Conservation (phyloP, 129 eudicot genomes). For the Cynara cardunculus region DNA sequence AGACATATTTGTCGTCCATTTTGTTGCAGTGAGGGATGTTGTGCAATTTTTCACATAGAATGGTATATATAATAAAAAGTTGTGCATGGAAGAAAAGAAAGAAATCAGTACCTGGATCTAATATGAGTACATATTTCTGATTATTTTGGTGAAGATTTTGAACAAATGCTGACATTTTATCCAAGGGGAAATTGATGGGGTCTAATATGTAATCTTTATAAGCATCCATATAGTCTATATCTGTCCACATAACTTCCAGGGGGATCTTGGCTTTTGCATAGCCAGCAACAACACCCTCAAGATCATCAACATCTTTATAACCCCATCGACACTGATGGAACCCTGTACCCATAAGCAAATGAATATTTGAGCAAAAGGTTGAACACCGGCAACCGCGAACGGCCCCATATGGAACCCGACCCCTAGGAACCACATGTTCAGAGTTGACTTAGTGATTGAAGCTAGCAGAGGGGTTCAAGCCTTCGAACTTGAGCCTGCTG, state of each 20-base stretch:
- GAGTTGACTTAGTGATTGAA: too few species aligned
- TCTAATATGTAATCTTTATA: constrained; percentile 89
- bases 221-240: constrained; percentile 89
- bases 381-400: too few species aligned
- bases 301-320: constrained; percentile 52
- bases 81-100: neutral
- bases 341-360: constrained; percentile 38
- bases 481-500: too few species aligned
- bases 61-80: neutral
- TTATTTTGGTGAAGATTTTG: constrained; percentile 63
- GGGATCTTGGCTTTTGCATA: constrained; percentile 79
- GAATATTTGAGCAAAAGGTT: too few species aligned
- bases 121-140: constrained; percentile 65
- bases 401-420: too few species aligned
- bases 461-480: too few species aligned
- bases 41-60: neutral
- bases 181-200: constrained; percentile 63
- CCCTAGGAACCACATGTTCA: too few species aligned
- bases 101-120: constrained; percentile 68
- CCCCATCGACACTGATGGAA: constrained; percentile 90
- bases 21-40: neutral
- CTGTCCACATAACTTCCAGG: constrained; percentile 88
- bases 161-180: constrained; percentile 47
- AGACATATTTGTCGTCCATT: neutral
- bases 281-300: constrained; percentile 58